These are phyloP conservation scores for Phytophthora rubi DNA, from an alignment of 352 stramenopile genomes.

Conservation along the genomic window DNA sequence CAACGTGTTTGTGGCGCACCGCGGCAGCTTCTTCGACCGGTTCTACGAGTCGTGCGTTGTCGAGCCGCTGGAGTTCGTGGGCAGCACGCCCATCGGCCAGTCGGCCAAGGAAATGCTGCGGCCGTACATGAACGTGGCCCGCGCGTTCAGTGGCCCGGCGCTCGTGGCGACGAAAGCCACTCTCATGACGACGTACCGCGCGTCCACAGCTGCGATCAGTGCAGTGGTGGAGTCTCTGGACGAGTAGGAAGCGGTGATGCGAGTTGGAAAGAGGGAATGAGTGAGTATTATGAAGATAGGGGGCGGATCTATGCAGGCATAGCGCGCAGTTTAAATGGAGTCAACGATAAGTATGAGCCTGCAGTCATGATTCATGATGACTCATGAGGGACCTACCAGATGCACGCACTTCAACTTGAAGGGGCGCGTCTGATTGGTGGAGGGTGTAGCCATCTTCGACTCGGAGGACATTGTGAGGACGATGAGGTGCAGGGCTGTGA, in stretches of 20 bases:
- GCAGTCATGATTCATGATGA: not conserved
- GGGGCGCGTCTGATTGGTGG: conserved; percentile 8
- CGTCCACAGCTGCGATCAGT: conserved; percentile 70
- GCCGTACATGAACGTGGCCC: conserved; percentile 75
- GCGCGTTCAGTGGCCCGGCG: conserved; percentile 73
- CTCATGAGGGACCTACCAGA: not conserved
- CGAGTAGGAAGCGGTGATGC: conserved; percentile 15
- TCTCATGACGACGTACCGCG: conserved; percentile 72
- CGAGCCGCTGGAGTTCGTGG: conserved; percentile 76
- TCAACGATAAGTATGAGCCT: conserved; percentile 27
- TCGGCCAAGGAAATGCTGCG: conserved; percentile 55
- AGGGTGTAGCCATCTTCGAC: conserved; percentile 31
- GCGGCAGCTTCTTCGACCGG: conserved; percentile 70
- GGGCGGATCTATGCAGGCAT: not conserved
- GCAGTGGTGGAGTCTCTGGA: conserved; percentile 76
- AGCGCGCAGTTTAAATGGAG: conserved; percentile 6
- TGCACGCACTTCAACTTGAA: not conserved
- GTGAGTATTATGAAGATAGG: conserved; percentile 6
- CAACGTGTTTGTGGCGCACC: conserved; percentile 79
- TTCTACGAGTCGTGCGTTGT: conserved; percentile 73
- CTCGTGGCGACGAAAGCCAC: conserved; percentile 71
- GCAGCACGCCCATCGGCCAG: conserved; percentile 68
- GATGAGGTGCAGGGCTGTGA: conserved; percentile 21
- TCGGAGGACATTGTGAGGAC: conserved; percentile 12
- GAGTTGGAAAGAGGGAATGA: too few species aligned